These are phyloP conservation scores for Fusarium staphyleae DNA, from an alignment of 2,329 filamentous ascomycete genomes.

Conservation along the genomic window DNA sequence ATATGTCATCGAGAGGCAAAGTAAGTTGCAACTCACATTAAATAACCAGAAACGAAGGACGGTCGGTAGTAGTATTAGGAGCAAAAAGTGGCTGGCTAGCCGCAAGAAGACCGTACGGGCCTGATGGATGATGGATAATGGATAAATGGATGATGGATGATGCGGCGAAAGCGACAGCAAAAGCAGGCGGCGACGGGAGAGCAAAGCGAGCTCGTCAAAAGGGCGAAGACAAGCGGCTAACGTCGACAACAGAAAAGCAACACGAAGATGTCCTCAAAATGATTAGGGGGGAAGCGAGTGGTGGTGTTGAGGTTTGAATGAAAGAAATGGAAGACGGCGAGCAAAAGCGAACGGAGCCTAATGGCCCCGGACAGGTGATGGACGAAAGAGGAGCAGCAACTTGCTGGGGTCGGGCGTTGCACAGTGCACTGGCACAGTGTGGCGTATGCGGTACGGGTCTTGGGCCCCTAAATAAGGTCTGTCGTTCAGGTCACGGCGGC, in stretches of 20 bases:
- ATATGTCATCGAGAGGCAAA: constrained; percentile 41
- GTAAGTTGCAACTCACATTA: constrained; percentile 48
- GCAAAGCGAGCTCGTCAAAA: constrained; percentile 19
- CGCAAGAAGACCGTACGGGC: constrained; percentile 34
- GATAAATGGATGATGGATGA: too few relatives aligned
- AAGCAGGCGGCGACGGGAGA: constrained; percentile 22
- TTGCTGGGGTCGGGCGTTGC: constrained; percentile 26
- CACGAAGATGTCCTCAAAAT: constrained; percentile 21
- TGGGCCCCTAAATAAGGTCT: constrained; percentile 5
- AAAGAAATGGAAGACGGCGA: constrained; percentile 28
- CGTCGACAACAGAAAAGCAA: constrained; percentile 35
- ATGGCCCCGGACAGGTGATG: constrained; percentile 17
- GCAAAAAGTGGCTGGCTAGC: constrained; percentile 38
- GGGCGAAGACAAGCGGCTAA: constrained; percentile 23
- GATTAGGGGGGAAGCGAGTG: constrained; percentile 33
- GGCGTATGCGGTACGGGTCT: constrained; percentile 13
- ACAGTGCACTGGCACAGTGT: constrained; percentile 36
- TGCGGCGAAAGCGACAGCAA: constrained; percentile 23
- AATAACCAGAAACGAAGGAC: constrained; percentile 41
- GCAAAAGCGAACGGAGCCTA: constrained; percentile 8
- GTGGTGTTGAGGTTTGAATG: constrained; percentile 41
- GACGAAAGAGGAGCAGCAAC: constrained; percentile 22
- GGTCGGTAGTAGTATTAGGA: constrained; percentile 36
- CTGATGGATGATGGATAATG: too few relatives aligned
- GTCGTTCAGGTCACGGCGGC: too few relatives aligned